A percentile compares a stretch with the other conserved stretches of the same genome.
These are phyloP conservation scores for Pleurotus cornucopiae DNA, from an alignment of 768 basidiomycete genomes.

Conservation along the genomic window DNA sequence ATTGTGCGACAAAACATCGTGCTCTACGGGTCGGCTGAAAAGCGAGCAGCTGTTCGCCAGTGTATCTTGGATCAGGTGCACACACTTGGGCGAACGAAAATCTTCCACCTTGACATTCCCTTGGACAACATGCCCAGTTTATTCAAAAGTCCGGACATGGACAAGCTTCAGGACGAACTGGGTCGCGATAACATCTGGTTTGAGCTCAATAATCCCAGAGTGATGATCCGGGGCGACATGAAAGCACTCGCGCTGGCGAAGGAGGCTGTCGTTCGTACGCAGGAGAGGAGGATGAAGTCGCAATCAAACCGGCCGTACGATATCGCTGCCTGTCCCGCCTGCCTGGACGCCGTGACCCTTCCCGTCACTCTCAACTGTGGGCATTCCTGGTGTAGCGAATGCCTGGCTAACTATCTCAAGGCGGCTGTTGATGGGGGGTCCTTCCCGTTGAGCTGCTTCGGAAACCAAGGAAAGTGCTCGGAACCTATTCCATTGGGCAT, in stretches of 20 bases:
- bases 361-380: slow-evolving; percentile 59
- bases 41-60: slow-evolving; percentile 35
- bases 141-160: slow-evolving; percentile 44
- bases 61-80: slow-evolving; percentile 44
- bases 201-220: slow-evolving; percentile 34
- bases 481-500: slow-evolving; percentile 49
- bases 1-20: slow-evolving; percentile 37
- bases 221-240: slow-evolving; percentile 57
- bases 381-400: slow-evolving; percentile 65
- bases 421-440: slow-evolving; percentile 51
- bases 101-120: slow-evolving; percentile 42
- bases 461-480: slow-evolving; percentile 54
- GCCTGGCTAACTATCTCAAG: slow-evolving; percentile 53
- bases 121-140: slow-evolving; percentile 35
- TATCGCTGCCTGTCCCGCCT: slow-evolving; percentile 57
- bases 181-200: slow-evolving; percentile 56
- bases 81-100: slow-evolving; percentile 36
- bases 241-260: slow-evolving; percentile 37
- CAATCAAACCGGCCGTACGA: slow-evolving; percentile 10
- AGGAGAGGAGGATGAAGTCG: slow-evolving; percentile 18
- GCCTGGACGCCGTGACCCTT: slow-evolving; percentile 50
- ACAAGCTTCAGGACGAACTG: slow-evolving; percentile 39
- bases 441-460: slow-evolving; percentile 76
- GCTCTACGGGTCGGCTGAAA: slow-evolving; percentile 45
- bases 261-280: slow-evolving; percentile 32